Percentiles rank a stretch among this genome's conserved stretches.
Conservation (phyloP, 192 early-diverging fungal genomes). For the Spizellomyces punctatus region DNA sequence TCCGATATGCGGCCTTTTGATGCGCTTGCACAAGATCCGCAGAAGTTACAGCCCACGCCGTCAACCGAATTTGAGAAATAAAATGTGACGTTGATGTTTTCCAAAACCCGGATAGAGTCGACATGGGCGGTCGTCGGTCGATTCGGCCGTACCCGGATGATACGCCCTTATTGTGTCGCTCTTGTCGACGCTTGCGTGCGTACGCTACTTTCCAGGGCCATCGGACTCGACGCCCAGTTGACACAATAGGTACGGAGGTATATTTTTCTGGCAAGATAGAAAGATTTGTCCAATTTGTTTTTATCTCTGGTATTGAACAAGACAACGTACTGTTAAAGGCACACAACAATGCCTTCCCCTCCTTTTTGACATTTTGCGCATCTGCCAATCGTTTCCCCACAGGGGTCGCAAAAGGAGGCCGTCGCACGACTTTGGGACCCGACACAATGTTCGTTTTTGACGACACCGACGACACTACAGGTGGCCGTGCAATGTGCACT, state of each 20-base stretch:
- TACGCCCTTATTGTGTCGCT: background rate
- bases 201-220: background rate
- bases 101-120: background rate
- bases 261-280: too few relatives aligned
- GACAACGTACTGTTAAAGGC: too few relatives aligned
- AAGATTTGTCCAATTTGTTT: too few relatives aligned
- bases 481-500: background rate
- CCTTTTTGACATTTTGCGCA: background rate
- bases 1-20: background rate
- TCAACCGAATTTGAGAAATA: background rate
- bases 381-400: background rate
- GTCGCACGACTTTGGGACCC: background rate
- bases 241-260: too few relatives aligned
- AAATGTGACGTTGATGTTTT: slow-evolving; percentile 1
- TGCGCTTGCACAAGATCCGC: background rate
- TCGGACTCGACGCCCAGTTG: background rate
- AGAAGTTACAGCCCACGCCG: background rate
- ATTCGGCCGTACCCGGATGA: background rate
- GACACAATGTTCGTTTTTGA: too few relatives aligned
- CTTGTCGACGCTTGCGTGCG: background rate
- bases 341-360: background rate
- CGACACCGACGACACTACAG: too few relatives aligned
- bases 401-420: background rate
- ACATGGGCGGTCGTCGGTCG: background rate
- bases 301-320: too few relatives aligned